Evolutionary conservation across 2,329 filamentous ascomycete genomes (phyloP), one percentile per base, ranked within the genome.

Genomic region (Aureobasidium pullulans): DNA sequence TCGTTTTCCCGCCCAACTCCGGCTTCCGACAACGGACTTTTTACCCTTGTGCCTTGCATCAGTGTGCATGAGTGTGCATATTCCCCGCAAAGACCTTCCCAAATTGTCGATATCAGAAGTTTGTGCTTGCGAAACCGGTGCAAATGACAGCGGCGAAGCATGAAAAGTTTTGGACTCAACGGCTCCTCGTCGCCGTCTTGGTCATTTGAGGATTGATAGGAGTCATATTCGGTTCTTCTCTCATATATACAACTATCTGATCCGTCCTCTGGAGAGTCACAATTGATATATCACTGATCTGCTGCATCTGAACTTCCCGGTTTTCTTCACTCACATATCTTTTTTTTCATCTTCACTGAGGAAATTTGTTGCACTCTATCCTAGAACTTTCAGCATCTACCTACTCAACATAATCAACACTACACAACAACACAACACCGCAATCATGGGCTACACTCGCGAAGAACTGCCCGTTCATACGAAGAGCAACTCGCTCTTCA

Each of bases 401-500:
- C 23, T 23, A 42, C n/a, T 23, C 42, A 10, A 44, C 19, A 23
- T 42, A 44, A 23, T 2, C 42, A 28, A 3, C 42, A 23, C 16
- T 19, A 23, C 8, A 23, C 50, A 31, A 40, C 46, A 36, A 39
- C 23, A 40, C 36, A 31, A 28, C 8, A 37, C 32, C 0, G 43
- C 54, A 48, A 57, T 8, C 8, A 57, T 57, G 54, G 54, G 54
- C 43, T 57, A 57, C 54, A 57, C 54, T 13, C 42, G 54, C 8
- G 43, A 57, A 31, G 42, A 47, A 48, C 16, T 32, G 4, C 49
- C 49, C 7, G 8, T 47, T 1, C 29, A 47, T 9, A 10, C 43
- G 9, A 29, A 39, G 31, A 37, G 34, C 42, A 36, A n/a, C 10
- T 57, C 54, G 42, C 54, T 57, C 11, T 57, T 57, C 34, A 31